These are phyloP conservation scores for Elsinoe fawcettii DNA, from an alignment of 2,329 filamentous ascomycete genomes.

Conservation along the genomic window DNA sequence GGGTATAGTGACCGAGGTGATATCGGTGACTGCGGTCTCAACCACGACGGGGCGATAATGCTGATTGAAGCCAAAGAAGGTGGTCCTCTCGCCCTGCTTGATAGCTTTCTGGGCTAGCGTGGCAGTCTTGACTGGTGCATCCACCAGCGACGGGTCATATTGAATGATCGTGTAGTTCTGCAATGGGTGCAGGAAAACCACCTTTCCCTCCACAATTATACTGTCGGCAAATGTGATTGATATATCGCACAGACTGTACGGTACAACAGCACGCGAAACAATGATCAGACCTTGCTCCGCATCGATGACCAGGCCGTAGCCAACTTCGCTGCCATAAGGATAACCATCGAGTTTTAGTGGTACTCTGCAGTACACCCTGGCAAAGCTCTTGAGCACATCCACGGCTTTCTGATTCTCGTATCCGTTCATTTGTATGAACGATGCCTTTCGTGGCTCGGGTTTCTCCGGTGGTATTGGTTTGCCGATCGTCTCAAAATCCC, in stretches of 20 bases:
- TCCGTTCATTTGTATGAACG: slow-evolving; percentile 87
- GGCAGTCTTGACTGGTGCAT: slow-evolving; percentile 85
- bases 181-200: slow-evolving; percentile 90
- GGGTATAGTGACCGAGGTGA: slow-evolving; percentile 93
- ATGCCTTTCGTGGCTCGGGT: slow-evolving; percentile 67
- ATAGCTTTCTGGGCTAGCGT: slow-evolving; percentile 73
- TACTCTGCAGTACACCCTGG: slow-evolving; percentile 86
- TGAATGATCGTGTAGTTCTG: slow-evolving; percentile 96
- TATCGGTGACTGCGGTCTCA: slow-evolving; percentile 91
- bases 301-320: slow-evolving; percentile 95
- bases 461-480: slow-evolving; percentile 69
- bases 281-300: slow-evolving; percentile 91
- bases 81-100: slow-evolving; percentile 86
- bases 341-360: slow-evolving; percentile 97
- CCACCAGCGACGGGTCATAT: slow-evolving; percentile 88
- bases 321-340: slow-evolving; percentile 85
- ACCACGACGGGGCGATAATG: slow-evolving; percentile 90
- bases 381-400: slow-evolving; percentile 88
- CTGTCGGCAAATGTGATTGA: slow-evolving; percentile 94
- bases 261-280: slow-evolving; percentile 87
- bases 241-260: slow-evolving; percentile 94
- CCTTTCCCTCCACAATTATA: slow-evolving; percentile 86
- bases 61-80: slow-evolving; percentile 97
- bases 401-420: slow-evolving; percentile 84
- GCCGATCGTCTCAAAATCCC: slow-evolving; percentile 86